Evolutionary conservation across 176 grass and related monocot genomes (phyloP).

Genomic region (Oropetium thomaeum): DNA sequence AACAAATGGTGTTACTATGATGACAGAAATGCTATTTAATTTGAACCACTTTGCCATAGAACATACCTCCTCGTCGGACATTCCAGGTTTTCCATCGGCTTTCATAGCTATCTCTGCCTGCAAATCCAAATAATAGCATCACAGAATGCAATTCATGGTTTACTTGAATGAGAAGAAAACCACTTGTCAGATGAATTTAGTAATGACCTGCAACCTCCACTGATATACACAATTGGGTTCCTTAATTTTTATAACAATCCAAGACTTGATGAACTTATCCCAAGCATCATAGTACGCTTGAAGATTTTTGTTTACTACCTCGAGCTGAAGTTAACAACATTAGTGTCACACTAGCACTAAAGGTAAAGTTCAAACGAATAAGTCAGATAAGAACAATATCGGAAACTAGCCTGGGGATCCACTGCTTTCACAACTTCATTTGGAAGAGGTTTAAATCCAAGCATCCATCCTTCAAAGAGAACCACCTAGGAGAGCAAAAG

Average conservation of each 20-base stretch:
- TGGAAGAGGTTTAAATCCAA: conserved; percentile 95
- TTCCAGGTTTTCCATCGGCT: conserved; percentile 91
- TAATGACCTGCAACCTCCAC: conserved; percentile 85
- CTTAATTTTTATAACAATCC: conserved; percentile 98
- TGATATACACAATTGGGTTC: conserved; percentile 84
- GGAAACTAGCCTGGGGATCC: conserved; percentile 64
- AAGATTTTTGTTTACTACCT: conserved; percentile 90
- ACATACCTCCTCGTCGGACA: conserved; percentile 86
- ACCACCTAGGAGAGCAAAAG: conserved; percentile 64
- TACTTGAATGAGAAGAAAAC: background rate
- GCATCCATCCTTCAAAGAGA: conserved; percentile 99
- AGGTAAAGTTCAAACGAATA: conserved; percentile 10
- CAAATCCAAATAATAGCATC: conserved; percentile 35
- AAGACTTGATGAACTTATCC: conserved; percentile 88
- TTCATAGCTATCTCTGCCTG: conserved; percentile 96
- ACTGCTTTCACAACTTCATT: conserved; percentile 84
- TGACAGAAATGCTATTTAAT: background rate
- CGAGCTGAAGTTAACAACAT: conserved; percentile 55
- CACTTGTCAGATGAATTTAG: conserved; percentile 21
- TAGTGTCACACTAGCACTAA: background rate
- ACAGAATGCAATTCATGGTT: conserved; percentile 17
- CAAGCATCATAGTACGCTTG: conserved; percentile 86
- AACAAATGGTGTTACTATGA: conserved; percentile 4
- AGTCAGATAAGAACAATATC: conserved; percentile 16
- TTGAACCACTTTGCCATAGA: conserved; percentile 13